Conservation (phyloP, 2,329 filamentous ascomycete genomes). For the Fusarium odoratissimum region DNA sequence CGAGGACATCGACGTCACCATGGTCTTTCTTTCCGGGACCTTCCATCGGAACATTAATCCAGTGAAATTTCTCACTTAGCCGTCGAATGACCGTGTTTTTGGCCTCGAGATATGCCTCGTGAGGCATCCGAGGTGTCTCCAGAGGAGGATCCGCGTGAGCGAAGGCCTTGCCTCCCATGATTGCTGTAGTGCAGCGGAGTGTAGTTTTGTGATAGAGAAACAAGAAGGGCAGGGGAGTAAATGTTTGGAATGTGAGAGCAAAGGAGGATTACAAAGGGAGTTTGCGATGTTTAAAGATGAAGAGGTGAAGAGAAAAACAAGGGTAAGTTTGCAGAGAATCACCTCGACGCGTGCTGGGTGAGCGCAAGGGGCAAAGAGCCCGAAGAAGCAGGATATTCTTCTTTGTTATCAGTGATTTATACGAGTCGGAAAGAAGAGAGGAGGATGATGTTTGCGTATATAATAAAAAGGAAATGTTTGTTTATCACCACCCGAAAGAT, state of each 20-base stretch:
- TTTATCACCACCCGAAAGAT: not conserved
- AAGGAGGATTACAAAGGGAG: not conserved
- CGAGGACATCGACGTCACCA: constrained; percentile 80
- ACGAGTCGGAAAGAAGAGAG: not conserved
- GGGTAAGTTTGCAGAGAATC: not conserved
- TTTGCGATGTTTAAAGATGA: not conserved
- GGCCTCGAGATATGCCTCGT: constrained; percentile 65
- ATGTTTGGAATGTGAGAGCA: not conserved
- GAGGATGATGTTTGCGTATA: not conserved
- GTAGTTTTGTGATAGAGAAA: not conserved
- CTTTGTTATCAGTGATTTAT: not conserved
- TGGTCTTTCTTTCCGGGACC: constrained; percentile 74
- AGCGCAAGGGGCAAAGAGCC: not conserved
- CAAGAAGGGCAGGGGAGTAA: not conserved
- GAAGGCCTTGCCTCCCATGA: constrained; percentile 77
- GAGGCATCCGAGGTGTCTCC: constrained; percentile 73
- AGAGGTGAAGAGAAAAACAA: not conserved
- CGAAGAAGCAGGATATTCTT: not conserved
- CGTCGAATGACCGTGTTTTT: constrained; percentile 58
- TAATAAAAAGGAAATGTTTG: not conserved
- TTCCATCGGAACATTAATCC: constrained; percentile 72
- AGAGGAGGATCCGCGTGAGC: constrained; percentile 58
- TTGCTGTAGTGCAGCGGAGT: not conserved
- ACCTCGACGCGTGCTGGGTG: not conserved
- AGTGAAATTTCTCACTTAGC: constrained; percentile 60